A percentile compares a stretch with the other conserved stretches of the same genome.
These are phyloP conservation scores for Penicillium argentinense DNA, from an alignment of 495 filamentous ascomycete genomes.

Conservation along the genomic window DNA sequence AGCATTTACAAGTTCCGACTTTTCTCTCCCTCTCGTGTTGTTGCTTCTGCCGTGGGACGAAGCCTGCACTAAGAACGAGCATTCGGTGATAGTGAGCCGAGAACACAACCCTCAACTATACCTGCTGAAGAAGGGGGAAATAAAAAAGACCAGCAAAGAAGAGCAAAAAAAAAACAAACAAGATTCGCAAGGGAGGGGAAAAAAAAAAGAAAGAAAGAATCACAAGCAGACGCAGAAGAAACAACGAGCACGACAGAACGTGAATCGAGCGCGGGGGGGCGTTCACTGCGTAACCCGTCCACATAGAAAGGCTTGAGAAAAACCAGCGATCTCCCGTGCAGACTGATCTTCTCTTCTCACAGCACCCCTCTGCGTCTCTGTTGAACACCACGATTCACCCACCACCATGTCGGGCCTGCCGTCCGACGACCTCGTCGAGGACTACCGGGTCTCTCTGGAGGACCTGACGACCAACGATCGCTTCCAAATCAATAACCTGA, in stretches of 20 bases:
- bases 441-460: constrained; percentile 90
- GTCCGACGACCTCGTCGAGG: constrained; percentile 89
- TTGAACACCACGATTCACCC: constrained; percentile 6
- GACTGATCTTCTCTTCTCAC: constrained; percentile 7
- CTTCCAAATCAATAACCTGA: constrained; percentile 92
- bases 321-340: constrained; percentile 6
- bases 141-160: constrained; percentile 11
- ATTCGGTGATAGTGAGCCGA: constrained; percentile 25
- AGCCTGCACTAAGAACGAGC: constrained; percentile 35
- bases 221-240: constrained; percentile 8
- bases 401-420: constrained; percentile 68
- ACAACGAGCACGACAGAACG: too few species aligned
- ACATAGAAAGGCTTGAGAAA: not conserved
- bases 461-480: constrained; percentile 86
- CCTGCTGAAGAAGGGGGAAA: constrained; percentile 12
- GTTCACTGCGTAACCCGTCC: not conserved
- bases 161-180: constrained; percentile 9
- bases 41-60: constrained; percentile 26
- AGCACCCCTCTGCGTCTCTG: constrained; percentile 2
- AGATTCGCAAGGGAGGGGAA: constrained; percentile 11
- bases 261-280: constrained; percentile 6
- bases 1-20: constrained; percentile 52
- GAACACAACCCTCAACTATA: constrained; percentile 13
- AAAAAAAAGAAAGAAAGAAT: constrained; percentile 18
- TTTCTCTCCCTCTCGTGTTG: constrained; percentile 42